Evolutionary conservation across 192 early-diverging fungal species (phyloP), one percentile per base, ranked within the genome.

Genomic region (Coemansia sp.): DNA sequence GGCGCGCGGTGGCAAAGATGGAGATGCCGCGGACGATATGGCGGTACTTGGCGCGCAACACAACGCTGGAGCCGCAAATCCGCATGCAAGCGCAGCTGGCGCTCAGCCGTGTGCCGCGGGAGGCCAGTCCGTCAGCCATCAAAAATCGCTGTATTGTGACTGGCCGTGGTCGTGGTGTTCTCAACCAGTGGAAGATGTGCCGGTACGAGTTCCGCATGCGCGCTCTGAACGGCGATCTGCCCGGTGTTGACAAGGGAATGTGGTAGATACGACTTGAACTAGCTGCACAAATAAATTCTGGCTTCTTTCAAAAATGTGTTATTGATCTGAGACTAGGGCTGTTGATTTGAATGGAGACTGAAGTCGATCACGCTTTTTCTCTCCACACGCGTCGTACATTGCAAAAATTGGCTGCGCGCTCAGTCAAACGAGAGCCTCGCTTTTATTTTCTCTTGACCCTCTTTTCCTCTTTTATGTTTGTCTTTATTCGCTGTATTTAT

Each of bases 161-260:
- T 17, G 91, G 91, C 19, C 88, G 89, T 50, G 90, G 85, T 35
- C 85, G 88, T 65, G 90, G 91, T 82, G 67, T 93, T 25, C 77
- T 93, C 41, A 85, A 87, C 73, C 86, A 89, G 47, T 90, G 88
- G 83, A 84, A 82, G 57, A 74, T 93, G 56, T 90, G 87, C 58
- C 85, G 89, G 43, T 89, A 89, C 85, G 88, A 90, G 79, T 93
- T 93, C 82, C 87, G 91, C 57, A 48, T 89, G 43, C 90, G 89
- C 72, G 91, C 91, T 10, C 74, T 93, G 23, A 86, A 88, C 60
- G 91, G 91, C 37, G 89, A 91, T 51, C 71, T 93, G 61, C 89
- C 91, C 4, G 91, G 91, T 59, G 91, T 93, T 37, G 86, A 85
- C 72, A 93, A 93, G 69, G 81, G 88, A 14, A 87, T 88, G 45